Evolutionary conservation across 2,329 filamentous ascomycete species (phyloP).

Genomic region (Cryoendolithus antarcticus): DNA sequence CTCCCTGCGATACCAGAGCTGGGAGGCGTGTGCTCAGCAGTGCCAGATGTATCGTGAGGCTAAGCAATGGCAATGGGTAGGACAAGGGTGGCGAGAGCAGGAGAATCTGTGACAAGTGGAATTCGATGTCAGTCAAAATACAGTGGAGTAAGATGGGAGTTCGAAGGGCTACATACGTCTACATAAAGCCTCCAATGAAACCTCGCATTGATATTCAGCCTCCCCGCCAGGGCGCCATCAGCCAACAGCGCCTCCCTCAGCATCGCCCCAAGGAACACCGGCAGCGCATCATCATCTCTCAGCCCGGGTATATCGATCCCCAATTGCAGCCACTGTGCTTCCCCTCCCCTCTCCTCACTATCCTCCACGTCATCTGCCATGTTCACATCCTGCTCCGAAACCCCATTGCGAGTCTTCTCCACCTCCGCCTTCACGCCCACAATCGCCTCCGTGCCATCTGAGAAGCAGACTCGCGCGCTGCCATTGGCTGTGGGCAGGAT

Average conservation of each 20-base stretch:
- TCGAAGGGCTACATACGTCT: slow-evolving; percentile 51
- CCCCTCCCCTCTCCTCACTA: slow-evolving; percentile 25
- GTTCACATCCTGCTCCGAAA: slow-evolving; percentile 28
- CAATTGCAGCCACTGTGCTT: slow-evolving; percentile 75
- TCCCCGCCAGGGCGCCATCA: slow-evolving; percentile 52
- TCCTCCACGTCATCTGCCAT: slow-evolving; percentile 28
- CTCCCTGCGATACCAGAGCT: slow-evolving; percentile 70
- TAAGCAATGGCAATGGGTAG: slow-evolving; percentile 85
- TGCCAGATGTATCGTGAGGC: slow-evolving; percentile 84
- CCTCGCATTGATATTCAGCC: slow-evolving; percentile 73
- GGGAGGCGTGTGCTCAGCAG: slow-evolving; percentile 79
- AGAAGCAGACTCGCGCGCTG: slow-evolving; percentile 83
- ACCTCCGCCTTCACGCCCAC: slow-evolving; percentile 94
- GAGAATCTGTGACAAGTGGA: slow-evolving; percentile 50
- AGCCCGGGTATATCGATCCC: slow-evolving; percentile 83
- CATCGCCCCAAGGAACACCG: slow-evolving; percentile 79
- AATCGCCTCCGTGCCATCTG: slow-evolving; percentile 89
- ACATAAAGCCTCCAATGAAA: slow-evolving; percentile 97
- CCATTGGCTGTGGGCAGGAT: slow-evolving; percentile 85
- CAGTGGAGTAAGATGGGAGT: no score
- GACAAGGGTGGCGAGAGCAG: slow-evolving; percentile 87
- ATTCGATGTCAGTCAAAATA: background rate
- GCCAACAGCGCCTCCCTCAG: slow-evolving; percentile 73
- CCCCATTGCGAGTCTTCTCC: slow-evolving; percentile 48
- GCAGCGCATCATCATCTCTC: slow-evolving; percentile 80